phyloP scores from a whole-genome alignment of 148 eudicot genomes.

The Nyssa sinensis region DNA sequence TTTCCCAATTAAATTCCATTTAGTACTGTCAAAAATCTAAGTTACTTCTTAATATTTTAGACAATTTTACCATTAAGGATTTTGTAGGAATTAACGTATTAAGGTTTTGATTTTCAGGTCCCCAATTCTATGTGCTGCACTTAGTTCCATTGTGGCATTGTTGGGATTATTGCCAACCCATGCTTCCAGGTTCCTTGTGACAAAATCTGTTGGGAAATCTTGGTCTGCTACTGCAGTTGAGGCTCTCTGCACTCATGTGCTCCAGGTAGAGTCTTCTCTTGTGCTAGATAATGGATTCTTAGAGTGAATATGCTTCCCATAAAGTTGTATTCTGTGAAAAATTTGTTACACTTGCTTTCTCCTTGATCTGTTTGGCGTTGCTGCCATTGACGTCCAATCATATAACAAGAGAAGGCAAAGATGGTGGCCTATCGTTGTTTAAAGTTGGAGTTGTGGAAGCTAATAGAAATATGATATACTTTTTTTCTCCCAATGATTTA shows the following conservation, averaged over 20 bases:
- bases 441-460: neutral
- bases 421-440: neutral
- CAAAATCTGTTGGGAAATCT: conserved; percentile 56
- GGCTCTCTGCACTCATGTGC: conserved; percentile 55
- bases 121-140: conserved; percentile 28
- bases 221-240: conserved; percentile 77
- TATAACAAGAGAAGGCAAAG: neutral
- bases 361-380: neutral
- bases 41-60: too few relatives aligned
- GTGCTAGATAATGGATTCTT: neutral
- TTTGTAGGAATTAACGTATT: neutral
- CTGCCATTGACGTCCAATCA: neutral
- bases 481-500: neutral
- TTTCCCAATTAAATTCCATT: too few relatives aligned
- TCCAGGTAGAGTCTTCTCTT: conserved; percentile 46
- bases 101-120: conserved; percentile 45
- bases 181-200: conserved; percentile 53
- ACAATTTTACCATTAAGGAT: too few relatives aligned
- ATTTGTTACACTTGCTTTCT: neutral
- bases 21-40: too few relatives aligned
- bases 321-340: neutral
- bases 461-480: neutral
- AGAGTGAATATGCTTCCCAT: neutral
- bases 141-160: conserved; percentile 54
- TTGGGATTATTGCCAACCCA: conserved; percentile 54